Percentiles rank a stretch among this genome's conserved stretches.
phyloP scores from a whole-genome alignment of 768 basidiomycete genomes.

The Trichaptum fuscoviolaceum region DNA sequence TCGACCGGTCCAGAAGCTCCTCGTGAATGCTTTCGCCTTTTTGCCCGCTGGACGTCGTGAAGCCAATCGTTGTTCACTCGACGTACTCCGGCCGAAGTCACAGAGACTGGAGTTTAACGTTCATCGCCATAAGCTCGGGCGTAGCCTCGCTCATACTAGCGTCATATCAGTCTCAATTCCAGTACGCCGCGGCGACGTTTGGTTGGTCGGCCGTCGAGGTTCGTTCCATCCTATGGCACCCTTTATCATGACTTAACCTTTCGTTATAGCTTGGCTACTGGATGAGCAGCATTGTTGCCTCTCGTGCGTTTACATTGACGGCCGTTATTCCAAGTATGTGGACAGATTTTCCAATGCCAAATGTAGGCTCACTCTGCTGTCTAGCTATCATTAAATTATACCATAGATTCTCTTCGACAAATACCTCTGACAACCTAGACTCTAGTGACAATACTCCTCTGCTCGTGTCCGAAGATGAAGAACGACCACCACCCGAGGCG shows the following conservation, averaged over 20 bases:
- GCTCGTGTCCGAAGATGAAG: not conserved
- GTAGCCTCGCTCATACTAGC: slow-evolving; percentile 40
- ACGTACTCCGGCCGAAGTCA: slow-evolving; percentile 22
- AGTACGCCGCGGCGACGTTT: slow-evolving; percentile 58
- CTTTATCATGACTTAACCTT: not conserved
- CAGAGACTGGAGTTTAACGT: slow-evolving; percentile 62
- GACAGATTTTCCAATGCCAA: not conserved
- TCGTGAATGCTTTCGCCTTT: slow-evolving; percentile 42
- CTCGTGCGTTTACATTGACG: slow-evolving; percentile 51
- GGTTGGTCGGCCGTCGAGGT: slow-evolving; percentile 61
- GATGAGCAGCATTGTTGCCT: slow-evolving; percentile 47
- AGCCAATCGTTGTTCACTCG: slow-evolving; percentile 32
- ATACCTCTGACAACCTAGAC: not conserved
- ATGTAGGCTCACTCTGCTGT: not conserved
- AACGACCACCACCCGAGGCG: not conserved
- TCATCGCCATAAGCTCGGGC: slow-evolving; percentile 50
- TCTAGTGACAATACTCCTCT: not conserved
- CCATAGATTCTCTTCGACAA: not conserved
- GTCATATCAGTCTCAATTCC: slow-evolving; percentile 52
- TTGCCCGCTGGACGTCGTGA: slow-evolving; percentile 68
- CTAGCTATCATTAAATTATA: not conserved
- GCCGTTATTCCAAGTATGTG: slow-evolving; percentile 55
- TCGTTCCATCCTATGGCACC: not conserved
- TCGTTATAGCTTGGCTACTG: slow-evolving; percentile 60
- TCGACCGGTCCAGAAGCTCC: slow-evolving; percentile 29